Evolutionary conservation across 441 rosid species (phyloP).

Genomic region (Gossypium schwendimanii): DNA sequence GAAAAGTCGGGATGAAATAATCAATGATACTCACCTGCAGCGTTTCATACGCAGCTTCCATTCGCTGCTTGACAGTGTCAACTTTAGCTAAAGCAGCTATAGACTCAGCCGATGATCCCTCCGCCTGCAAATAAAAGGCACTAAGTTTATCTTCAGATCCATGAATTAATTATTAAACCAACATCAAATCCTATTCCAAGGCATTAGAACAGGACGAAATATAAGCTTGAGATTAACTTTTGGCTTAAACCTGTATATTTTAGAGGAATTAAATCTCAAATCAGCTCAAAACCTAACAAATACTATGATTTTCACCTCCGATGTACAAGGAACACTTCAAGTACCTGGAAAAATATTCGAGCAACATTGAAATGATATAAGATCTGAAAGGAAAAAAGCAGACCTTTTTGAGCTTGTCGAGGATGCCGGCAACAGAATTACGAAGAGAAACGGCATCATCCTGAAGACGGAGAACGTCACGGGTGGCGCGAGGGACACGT

Average conservation of each 20-base stretch:
- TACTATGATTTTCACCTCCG: background rate
- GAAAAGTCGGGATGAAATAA: constrained; percentile 4
- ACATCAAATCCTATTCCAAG: background rate
- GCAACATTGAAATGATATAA: constrained; percentile 14
- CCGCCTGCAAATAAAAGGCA: constrained; percentile 47
- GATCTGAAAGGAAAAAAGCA: background rate
- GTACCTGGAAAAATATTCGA: constrained; percentile 13
- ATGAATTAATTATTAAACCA: background rate
- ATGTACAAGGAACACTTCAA: background rate
- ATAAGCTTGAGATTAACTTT: background rate
- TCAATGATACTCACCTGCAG: constrained; percentile 49
- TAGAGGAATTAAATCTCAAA: background rate
- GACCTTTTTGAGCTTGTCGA: constrained; percentile 90
- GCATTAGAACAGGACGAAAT: background rate
- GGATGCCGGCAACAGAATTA: constrained; percentile 66
- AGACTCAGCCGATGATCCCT: constrained; percentile 92
- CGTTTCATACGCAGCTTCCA: constrained; percentile 92
- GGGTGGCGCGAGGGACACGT: constrained; percentile 93
- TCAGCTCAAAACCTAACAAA: background rate
- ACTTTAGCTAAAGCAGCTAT: constrained; percentile 90
- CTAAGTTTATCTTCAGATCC: background rate
- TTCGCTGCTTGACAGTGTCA: constrained; percentile 91
- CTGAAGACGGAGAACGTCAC: constrained; percentile 85
- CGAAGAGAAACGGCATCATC: constrained; percentile 93
- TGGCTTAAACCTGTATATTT: background rate